These are phyloP conservation scores for Podila clonocystis DNA, from an alignment of 192 early-diverging fungal species.

Conservation along the genomic window DNA sequence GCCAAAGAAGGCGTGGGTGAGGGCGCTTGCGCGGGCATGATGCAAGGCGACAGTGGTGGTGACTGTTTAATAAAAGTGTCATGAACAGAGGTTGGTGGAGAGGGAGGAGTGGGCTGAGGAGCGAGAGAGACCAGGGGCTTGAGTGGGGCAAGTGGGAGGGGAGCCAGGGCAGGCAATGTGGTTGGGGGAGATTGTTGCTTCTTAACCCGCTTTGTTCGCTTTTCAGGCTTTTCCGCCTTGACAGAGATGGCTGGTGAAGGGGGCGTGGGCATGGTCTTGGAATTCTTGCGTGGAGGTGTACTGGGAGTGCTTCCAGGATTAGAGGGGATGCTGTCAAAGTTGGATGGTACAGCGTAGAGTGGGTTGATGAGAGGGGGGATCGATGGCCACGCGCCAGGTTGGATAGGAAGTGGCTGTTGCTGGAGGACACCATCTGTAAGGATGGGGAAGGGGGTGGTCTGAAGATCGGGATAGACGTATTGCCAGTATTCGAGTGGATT, in stretches of 20 bases:
- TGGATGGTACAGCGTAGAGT: not conserved
- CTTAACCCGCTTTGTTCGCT: constrained; percentile 30
- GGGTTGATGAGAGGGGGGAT: constrained; percentile 16
- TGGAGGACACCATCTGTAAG: not conserved
- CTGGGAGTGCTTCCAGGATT: not conserved
- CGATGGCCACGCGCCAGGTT: constrained; percentile 44
- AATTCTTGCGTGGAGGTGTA: not conserved
- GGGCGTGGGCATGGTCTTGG: constrained; percentile 7
- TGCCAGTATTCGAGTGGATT: constrained; percentile 49
- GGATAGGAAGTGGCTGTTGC: constrained; percentile 18
- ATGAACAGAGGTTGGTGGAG: constrained; percentile 26
- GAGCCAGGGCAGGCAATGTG: constrained; percentile 12
- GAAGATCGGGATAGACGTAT: constrained; percentile 42
- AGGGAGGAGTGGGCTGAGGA: constrained; percentile 38
- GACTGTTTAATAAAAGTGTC: constrained; percentile 28
- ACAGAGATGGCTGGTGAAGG: constrained; percentile 29
- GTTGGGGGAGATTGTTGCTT: constrained; percentile 26
- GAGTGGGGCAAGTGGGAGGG: constrained; percentile 31
- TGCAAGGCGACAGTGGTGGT: constrained; percentile 42
- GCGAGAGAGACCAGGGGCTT: constrained; percentile 45
- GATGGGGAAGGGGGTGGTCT: not conserved
- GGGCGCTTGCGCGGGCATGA: constrained; percentile 17
- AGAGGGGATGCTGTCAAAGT: not conserved
- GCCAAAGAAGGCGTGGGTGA: constrained; percentile 4
- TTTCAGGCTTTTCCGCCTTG: constrained; percentile 31